Evolutionary conservation across 2,329 filamentous ascomycete species (phyloP), one percentile per base, ranked within the genome.

Genomic region (Pseudogymnoascus sp.): DNA sequence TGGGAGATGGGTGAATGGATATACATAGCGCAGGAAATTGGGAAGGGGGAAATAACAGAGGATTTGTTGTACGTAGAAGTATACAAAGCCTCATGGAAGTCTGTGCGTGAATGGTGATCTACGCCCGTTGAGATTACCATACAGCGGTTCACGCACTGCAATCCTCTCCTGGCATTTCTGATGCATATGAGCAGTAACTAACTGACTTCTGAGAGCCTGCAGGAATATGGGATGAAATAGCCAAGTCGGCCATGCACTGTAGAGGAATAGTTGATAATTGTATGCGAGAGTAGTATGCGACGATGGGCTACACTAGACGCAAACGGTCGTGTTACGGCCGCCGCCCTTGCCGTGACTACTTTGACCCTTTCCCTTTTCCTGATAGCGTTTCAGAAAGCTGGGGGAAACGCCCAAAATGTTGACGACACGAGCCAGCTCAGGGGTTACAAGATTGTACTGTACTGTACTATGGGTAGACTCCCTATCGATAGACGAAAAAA

Each of bases 281-380:
- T 47, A 45, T 45, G 4, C 10, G 4, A 29, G 7, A 8, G 7
- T 4, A 10, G 7, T 40, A 42, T 21, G 39, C 39, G 39, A 54
- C 47, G 47, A 31, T 31, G 47, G 47, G 47, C 26, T 57, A 57
- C 47, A 57, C 47, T 57, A 57, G 47, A 57, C 47, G 47, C 47
- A 57, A 57, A 57, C 47, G 47, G 47, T 57, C 29, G 47, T 57
- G 47, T 57, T 57, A 57, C 47, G 47, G 47, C 26, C 47, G 47
- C 26, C 21, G 26, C 47, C 47, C 47, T 57, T 34, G 47, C 31
- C 47, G 11, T 51, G 26, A 54, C 47, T 54, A 31, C 29, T 31
- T 31, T 54, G 47, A 54, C 47, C 47, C 47, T 34, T 42, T 21
- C 39, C 39, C 31, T 34, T 54, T 16, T 16, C 8, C 7, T 31